A percentile compares a stretch with the other conserved stretches of the same genome.
phyloP scores from a whole-genome alignment of 306 rosid species.

The Luffa aegyptiaca region DNA sequence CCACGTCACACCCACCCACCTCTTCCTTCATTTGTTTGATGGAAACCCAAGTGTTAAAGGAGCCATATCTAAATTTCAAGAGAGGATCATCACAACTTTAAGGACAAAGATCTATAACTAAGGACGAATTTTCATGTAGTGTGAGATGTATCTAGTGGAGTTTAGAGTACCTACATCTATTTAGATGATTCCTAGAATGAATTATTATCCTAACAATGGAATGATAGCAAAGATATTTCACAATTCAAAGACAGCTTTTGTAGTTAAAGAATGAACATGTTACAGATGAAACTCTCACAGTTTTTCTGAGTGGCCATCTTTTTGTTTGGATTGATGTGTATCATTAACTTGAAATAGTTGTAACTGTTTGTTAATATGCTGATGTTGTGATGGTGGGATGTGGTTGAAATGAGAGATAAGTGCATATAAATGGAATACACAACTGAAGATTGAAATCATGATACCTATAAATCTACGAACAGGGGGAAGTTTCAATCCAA shows the following conservation, averaged over 20 bases:
- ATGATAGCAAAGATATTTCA: neutral
- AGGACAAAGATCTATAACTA: neutral
- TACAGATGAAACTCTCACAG: neutral
- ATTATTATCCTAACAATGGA: neutral
- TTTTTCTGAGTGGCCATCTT: neutral
- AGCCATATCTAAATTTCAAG: neutral
- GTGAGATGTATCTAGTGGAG: neutral
- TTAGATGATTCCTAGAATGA: neutral
- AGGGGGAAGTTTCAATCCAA: neutral
- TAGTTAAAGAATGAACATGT: neutral
- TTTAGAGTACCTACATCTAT: neutral
- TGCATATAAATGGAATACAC: neutral
- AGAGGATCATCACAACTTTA: neutral
- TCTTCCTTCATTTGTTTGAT: neutral
- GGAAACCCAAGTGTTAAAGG: neutral
- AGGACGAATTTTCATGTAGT: neutral
- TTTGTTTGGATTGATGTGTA: neutral
- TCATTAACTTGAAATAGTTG: neutral
- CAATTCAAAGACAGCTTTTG: neutral
- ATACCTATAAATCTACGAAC: slow-evolving; percentile 1
- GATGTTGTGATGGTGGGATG: neutral
- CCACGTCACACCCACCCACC: slow-evolving; percentile 1
- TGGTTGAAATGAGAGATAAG: neutral
- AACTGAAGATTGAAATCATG: neutral
- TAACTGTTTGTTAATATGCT: neutral